Conservation (phyloP, 2,329 filamentous ascomycete genomes). For the Fusarium humuli region DNA sequence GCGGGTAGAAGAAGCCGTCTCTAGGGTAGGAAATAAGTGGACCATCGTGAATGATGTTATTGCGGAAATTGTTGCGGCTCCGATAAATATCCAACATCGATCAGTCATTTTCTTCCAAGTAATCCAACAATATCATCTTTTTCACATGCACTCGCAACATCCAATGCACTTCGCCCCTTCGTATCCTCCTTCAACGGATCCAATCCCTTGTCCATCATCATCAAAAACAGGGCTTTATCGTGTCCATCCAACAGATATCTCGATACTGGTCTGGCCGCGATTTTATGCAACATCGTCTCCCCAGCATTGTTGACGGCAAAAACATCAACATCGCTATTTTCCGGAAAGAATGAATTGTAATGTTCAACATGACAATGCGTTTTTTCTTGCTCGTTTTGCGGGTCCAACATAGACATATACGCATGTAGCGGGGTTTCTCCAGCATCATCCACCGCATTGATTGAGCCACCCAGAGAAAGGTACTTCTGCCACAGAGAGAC, state of each 20-base stretch:
- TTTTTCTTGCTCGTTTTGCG: not conserved
- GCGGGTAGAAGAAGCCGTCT: conserved; percentile 3
- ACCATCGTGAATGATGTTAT: not conserved
- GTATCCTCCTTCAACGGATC: conserved; percentile 41
- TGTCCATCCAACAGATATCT: not conserved
- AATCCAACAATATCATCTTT: conserved; percentile 36
- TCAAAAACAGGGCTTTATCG: conserved; percentile 32
- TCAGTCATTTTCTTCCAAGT: conserved; percentile 16
- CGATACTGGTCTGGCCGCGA: not conserved
- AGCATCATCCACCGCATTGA: conserved; percentile 24
- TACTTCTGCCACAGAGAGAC: conserved; percentile 20
- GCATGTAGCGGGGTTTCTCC: conserved; percentile 34
- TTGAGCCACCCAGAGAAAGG: conserved; percentile 14
- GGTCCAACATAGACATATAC: conserved; percentile 12
- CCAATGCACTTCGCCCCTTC: conserved; percentile 38
- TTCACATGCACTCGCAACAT: conserved; percentile 41
- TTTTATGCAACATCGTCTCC: conserved; percentile 36
- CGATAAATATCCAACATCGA: not conserved
- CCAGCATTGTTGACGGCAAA: conserved; percentile 24
- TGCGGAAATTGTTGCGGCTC: not conserved
- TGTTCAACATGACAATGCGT: conserved; percentile 22
- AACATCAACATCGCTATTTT: conserved; percentile 25
- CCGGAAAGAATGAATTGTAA: conserved; percentile 30
- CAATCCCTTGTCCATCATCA: conserved; percentile 30
- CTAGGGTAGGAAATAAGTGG: not conserved